phyloP scores from a whole-genome alignment of 106 monocot genomes.

The Amphibolis antarctica region DNA sequence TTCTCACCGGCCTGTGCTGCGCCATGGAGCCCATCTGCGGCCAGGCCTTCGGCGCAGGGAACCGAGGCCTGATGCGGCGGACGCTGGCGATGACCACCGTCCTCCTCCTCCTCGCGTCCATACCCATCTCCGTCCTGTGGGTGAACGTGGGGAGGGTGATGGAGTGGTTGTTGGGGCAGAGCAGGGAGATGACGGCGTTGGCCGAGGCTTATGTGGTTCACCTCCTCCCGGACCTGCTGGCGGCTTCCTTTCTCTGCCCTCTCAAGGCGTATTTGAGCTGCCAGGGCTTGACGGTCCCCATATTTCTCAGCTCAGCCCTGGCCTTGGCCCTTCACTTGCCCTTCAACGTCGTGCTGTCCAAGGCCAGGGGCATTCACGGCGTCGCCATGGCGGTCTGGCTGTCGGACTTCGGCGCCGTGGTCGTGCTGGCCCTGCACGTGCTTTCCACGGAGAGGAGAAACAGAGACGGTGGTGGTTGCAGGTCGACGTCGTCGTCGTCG shows the following conservation, averaged over 20 bases:
- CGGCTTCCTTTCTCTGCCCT: conserved; percentile 64
- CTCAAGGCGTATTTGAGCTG: conserved; percentile 74
- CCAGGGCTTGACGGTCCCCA: conserved; percentile 70
- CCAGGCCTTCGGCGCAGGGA: conserved; percentile 72
- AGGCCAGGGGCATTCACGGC: conserved; percentile 38
- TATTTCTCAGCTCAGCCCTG: conserved; percentile 41
- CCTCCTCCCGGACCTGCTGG: conserved; percentile 63
- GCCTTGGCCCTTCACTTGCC: conserved; percentile 56
- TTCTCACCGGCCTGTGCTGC: conserved; percentile 37
- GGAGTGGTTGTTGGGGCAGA: conserved; percentile 36
- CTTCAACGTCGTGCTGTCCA: conserved; percentile 35
- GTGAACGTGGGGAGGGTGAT: conserved; percentile 57
- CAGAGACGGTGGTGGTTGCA: not conserved
- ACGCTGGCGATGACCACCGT: conserved; percentile 62
- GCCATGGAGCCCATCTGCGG: conserved; percentile 89
- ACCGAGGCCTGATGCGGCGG: conserved; percentile 50
- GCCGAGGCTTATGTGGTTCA: conserved; percentile 39
- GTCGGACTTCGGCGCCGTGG: conserved; percentile 36
- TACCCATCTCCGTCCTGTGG: conserved; percentile 77
- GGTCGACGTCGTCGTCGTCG: not conserved
- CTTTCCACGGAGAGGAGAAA: conserved; percentile 22
- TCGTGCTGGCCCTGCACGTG: conserved; percentile 45
- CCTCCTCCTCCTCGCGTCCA: conserved; percentile 40
- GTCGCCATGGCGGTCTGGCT: conserved; percentile 70
- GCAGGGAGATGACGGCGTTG: conserved; percentile 34